Percentiles rank a stretch among this genome's conserved stretches.
Conservation (phyloP, 495 filamentous ascomycete species). For the Tuber magnatum region DNA sequence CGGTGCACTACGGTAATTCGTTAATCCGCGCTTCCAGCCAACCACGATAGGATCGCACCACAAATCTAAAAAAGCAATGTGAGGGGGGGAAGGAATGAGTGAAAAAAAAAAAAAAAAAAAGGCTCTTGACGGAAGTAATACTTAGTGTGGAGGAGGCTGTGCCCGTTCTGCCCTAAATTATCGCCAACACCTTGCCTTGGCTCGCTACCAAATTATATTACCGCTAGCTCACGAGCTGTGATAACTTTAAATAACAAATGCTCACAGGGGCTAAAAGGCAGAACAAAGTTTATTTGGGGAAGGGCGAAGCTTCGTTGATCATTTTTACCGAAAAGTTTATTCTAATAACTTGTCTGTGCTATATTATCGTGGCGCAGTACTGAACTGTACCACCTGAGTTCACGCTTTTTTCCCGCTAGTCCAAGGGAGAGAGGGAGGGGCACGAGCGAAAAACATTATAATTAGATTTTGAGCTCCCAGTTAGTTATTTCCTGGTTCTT, state of each 20-base stretch:
- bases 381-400: neutral
- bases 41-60: neutral
- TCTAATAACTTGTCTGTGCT: neutral
- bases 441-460: neutral
- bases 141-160: neutral
- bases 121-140: neutral
- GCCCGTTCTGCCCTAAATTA: neutral
- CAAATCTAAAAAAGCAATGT: neutral
- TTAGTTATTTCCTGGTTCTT: neutral
- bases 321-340: neutral
- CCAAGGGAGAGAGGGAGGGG: neutral
- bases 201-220: neutral
- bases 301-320: neutral
- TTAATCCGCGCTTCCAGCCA: neutral
- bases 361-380: neutral
- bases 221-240: neutral
- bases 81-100: neutral
- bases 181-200: neutral
- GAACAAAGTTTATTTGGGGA: neutral
- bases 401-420: neutral
- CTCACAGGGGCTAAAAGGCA: neutral
- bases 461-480: neutral
- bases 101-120: neutral
- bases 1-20: neutral
- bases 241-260: neutral